Evolutionary conservation across 768 basidiomycete species (phyloP).

Genomic region (Pleurotus sapidus): DNA sequence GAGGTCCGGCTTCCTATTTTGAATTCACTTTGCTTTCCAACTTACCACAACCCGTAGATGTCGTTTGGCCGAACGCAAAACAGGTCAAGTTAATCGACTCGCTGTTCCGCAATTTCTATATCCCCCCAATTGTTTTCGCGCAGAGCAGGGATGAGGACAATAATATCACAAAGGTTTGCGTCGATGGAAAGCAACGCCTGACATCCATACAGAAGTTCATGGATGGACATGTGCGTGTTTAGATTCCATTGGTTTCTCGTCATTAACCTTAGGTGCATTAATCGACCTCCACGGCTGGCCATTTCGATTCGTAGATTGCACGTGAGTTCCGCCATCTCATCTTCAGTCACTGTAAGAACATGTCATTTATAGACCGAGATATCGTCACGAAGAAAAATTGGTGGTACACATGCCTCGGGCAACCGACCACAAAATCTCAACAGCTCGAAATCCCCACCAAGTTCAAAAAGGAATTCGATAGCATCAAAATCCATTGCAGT

Average conservation of each 20-base stretch:
- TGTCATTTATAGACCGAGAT: conserved; percentile 45
- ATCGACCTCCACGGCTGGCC: conserved; percentile 20
- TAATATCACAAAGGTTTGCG: conserved; percentile 57
- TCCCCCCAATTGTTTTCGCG: conserved; percentile 80
- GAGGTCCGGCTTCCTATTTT: conserved; percentile 43
- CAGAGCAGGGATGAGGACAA: conserved; percentile 52
- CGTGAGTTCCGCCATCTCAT: conserved; percentile 12
- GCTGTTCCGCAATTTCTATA: conserved; percentile 72
- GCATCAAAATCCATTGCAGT: conserved; percentile 70
- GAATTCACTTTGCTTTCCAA: neutral
- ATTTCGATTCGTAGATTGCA: conserved; percentile 42
- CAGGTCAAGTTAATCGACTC: conserved; percentile 76
- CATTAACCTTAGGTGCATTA: too few relatives aligned
- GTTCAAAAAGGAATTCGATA: conserved; percentile 48
- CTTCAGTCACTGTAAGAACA: too few relatives aligned
- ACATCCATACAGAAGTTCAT: conserved; percentile 80
- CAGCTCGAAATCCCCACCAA: conserved; percentile 51
- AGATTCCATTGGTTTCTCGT: too few relatives aligned
- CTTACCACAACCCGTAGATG: conserved; percentile 36
- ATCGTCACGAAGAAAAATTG: conserved; percentile 54
- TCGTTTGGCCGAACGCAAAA: conserved; percentile 74
- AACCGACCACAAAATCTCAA: conserved; percentile 23
- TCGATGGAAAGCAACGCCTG: conserved; percentile 83
- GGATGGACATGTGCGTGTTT: conserved; percentile 57
- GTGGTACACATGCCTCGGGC: conserved; percentile 48